Conservation (phyloP, 495 filamentous ascomycete species). For the Sporormia fimetaria region DNA sequence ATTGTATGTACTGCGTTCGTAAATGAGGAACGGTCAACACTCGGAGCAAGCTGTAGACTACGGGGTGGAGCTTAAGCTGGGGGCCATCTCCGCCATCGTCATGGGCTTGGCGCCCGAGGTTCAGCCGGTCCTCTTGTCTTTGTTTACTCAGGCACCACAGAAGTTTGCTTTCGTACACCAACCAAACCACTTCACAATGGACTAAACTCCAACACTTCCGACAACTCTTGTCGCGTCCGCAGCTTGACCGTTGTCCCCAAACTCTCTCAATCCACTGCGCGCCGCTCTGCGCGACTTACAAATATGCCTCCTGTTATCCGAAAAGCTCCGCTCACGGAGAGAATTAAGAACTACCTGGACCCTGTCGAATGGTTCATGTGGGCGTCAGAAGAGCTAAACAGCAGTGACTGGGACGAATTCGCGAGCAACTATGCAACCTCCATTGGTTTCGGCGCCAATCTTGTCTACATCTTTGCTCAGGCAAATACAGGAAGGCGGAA, state of each 20-base stretch:
- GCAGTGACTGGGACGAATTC: slow-evolving; percentile 73
- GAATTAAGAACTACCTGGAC: slow-evolving; percentile 67
- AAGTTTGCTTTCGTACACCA: no score
- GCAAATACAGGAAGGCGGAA: slow-evolving; percentile 49
- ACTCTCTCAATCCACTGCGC: not conserved
- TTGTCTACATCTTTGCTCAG: slow-evolving; percentile 69
- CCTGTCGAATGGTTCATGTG: slow-evolving; percentile 80
- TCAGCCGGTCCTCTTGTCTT: no score
- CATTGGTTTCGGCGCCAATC: slow-evolving; percentile 62
- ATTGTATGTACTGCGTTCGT: no score
- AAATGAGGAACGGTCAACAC: no score
- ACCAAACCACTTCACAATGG: no score
- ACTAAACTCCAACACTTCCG: no score
- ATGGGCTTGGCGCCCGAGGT: no score
- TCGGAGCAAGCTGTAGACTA: no score
- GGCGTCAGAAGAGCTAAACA: slow-evolving; percentile 81
- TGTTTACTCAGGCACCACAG: no score
- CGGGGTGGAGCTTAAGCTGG: slow-evolving; percentile 9
- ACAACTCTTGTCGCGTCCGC: no score
- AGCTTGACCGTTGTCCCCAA: not conserved
- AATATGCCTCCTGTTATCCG: slow-evolving; percentile 71
- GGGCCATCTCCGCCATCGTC: slow-evolving; percentile 4
- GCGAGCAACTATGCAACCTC: slow-evolving; percentile 60
- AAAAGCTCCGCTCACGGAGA: slow-evolving; percentile 59
- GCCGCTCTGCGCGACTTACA: slow-evolving; percentile 2